Evolutionary conservation across 257 asterid species (phyloP), one percentile per base, ranked within the genome.

Genomic region (Fraxinus anomala): DNA sequence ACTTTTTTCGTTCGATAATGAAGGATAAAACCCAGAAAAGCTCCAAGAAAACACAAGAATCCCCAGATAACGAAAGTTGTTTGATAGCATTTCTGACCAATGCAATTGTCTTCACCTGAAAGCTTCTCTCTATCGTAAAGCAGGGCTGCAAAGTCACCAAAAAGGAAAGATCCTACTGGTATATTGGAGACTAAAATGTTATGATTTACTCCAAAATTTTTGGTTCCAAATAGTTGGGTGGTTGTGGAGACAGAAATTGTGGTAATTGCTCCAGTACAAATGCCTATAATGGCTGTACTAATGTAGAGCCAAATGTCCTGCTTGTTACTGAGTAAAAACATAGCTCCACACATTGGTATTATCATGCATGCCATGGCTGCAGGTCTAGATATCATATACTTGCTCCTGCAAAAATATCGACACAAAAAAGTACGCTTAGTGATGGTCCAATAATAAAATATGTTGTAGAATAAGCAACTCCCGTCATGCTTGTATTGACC

Each of bases 311-410:
- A 82, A 0, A 80, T 3, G 56, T 77, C 81, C 8, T 77, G 54
- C 4, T 34, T 26, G 37, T 70, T 75, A 3, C 84, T 78, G 14
- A 94, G 89, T 26, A 94, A 73, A 82, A 92, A 89, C 79, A 92
- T 92, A 0, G 96, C 89, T 28, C 89, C 97, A 28, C 91, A 82
- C 91, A 94, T 88, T 10, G 98, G 98, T 6, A 71, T 75, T 92
- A 94, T 91, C 88, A 88, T 83, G 6, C 16, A 71, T 10, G 93
- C 93, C 70, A 92, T 91, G 6, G 90, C 85, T 30, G 87, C 89
- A 0, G 88, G 91, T 76, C 97, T 86, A 1, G 97, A 88, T 0
- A 89, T n/a, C 75, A 69, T 33, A 1, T 59, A 63, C 19, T 85
- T 88, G 33, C 74, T 83, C 84, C 97, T 91, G 83, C 14, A 65